phyloP scores from a whole-genome alignment of 306 rosid genomes.

The Vigna nakashimae region DNA sequence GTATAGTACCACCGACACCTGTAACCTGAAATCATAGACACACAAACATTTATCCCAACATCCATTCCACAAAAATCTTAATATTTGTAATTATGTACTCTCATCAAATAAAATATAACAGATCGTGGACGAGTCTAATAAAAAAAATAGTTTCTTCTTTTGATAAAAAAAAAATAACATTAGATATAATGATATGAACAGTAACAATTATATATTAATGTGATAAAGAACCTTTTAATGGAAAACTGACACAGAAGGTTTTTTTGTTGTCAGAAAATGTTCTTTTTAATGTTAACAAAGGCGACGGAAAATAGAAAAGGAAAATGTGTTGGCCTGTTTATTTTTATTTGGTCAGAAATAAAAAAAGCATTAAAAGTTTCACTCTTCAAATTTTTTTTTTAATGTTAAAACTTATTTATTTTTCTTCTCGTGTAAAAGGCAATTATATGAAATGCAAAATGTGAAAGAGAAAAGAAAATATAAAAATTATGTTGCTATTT shows the following conservation, averaged over 20 bases:
- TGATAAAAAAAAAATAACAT: background rate
- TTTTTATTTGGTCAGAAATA: too few species aligned
- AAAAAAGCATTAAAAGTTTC: too few species aligned
- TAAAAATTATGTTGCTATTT: too few species aligned
- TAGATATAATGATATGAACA: background rate
- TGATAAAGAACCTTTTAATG: background rate
- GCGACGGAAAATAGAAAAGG: too few species aligned
- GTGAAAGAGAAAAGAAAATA: too few species aligned
- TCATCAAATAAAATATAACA: background rate
- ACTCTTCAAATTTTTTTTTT: too few species aligned
- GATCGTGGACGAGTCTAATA: background rate
- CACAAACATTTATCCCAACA: slow-evolving; percentile 46
- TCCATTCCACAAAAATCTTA: slow-evolving; percentile 38
- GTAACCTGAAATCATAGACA: slow-evolving; percentile 8
- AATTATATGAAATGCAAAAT: too few species aligned
- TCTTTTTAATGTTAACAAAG: too few species aligned
- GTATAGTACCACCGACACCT: slow-evolving; percentile 39
- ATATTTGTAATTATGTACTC: background rate
- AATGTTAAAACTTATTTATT: too few species aligned
- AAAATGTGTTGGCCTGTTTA: too few species aligned
- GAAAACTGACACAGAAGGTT: background rate
- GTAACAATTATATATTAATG: background rate
- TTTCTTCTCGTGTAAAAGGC: too few species aligned
- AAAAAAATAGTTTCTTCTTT: background rate
- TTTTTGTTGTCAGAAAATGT: background rate